Percentiles rank a stretch among this genome's conserved stretches.
Evolutionary conservation across 371 early-diverging fungal species (phyloP).

Genomic region (Zopfochytrium polystomum): DNA sequence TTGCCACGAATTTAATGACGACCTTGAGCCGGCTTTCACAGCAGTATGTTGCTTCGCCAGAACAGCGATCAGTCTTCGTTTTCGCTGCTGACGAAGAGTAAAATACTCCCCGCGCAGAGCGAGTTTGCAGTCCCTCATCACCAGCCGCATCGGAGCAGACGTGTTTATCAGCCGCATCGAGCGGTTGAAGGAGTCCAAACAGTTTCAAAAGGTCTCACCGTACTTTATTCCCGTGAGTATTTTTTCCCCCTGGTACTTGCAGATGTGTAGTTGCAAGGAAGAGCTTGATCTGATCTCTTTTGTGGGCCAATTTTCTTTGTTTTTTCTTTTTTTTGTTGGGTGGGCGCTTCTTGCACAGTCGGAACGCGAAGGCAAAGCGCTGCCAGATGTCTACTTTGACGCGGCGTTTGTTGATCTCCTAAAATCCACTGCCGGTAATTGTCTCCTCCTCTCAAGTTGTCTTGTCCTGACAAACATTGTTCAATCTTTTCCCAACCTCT

Average conservation of each 20-base stretch:
- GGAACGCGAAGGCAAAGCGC: slow-evolving; percentile 27
- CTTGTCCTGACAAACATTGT: too few relatives aligned
- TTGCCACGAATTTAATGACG: slow-evolving; percentile 82
- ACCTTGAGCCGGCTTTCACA: slow-evolving; percentile 65
- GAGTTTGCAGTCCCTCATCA: slow-evolving; percentile 74
- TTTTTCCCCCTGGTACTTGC: too few relatives aligned
- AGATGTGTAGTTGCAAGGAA: slow-evolving; percentile 38
- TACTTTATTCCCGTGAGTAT: slow-evolving; percentile 55
- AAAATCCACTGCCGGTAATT: slow-evolving; percentile 70
- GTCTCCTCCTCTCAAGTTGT: not conserved
- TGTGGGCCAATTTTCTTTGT: not conserved
- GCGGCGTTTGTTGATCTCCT: slow-evolving; percentile 78
- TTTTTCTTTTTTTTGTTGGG: not conserved
- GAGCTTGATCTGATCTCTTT: slow-evolving; percentile 30
- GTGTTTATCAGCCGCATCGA: slow-evolving; percentile 75
- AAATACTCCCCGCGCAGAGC: slow-evolving; percentile 46
- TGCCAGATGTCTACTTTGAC: slow-evolving; percentile 68
- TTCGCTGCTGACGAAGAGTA: not conserved
- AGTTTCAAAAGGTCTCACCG: slow-evolving; percentile 68
- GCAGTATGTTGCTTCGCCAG: slow-evolving; percentile 15
- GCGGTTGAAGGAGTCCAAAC: slow-evolving; percentile 78
- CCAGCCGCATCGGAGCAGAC: slow-evolving; percentile 80
- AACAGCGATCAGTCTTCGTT: slow-evolving; percentile 1
- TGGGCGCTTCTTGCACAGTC: slow-evolving; percentile 16
- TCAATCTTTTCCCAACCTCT: too few relatives aligned